These are phyloP conservation scores for Cokeromyces recurvatus DNA, from an alignment of 371 early-diverging fungal species.

Conservation along the genomic window DNA sequence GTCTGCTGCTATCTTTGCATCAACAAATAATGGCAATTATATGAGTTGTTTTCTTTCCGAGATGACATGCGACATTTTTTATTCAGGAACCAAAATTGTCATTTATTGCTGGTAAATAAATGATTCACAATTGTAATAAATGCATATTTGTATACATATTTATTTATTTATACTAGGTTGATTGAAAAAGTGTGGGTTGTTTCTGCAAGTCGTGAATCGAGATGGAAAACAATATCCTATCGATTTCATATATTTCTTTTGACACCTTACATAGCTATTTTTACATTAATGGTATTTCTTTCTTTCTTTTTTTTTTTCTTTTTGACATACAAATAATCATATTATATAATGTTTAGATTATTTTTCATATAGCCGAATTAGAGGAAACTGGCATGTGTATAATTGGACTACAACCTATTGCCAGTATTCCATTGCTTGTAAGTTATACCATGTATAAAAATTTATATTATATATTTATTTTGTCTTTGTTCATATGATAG, in stretches of 20 bases:
- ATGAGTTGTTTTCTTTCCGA: conserved; percentile 20
- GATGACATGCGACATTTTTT: conserved; percentile 24
- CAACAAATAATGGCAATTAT: conserved; percentile 23
- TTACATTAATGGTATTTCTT: conserved; percentile 37
- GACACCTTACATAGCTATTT: conserved; percentile 42
- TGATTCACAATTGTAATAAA: no score
- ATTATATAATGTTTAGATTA: conserved; percentile 26
- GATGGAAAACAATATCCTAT: conserved; percentile 33
- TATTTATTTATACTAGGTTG: conserved; percentile 6
- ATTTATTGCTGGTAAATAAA: conserved; percentile 21
- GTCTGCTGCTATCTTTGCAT: conserved; percentile 6
- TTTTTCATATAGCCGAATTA: conserved; percentile 37
- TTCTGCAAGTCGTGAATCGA: conserved; percentile 19
- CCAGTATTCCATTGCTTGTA: conserved; percentile 44
- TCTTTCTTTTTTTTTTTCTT: no score
- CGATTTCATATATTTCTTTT: conserved; percentile 24
- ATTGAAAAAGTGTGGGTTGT: conserved; percentile 36
- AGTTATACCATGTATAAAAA: no score
- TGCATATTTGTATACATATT: no score
- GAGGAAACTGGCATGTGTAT: conserved; percentile 35
- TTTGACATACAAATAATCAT: no score
- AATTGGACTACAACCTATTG: conserved; percentile 43
- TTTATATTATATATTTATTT: no score
- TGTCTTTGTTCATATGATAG: conserved; percentile 3
- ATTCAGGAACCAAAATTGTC: conserved; percentile 18